Base-by-base conservation (phyloP, 352 stramenopile species). In the Hyaloperonospora brassicae region DNA sequence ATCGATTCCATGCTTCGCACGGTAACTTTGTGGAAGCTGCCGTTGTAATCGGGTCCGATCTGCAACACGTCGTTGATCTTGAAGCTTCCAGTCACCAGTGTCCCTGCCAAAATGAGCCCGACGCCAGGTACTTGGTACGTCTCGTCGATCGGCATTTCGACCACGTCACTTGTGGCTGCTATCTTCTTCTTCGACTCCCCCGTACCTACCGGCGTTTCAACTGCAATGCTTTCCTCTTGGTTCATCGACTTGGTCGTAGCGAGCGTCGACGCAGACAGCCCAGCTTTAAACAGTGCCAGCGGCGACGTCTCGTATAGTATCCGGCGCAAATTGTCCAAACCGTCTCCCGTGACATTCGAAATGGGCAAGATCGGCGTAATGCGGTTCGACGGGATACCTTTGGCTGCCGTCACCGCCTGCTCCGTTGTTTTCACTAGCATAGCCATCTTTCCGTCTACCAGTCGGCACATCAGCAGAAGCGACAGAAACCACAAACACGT, bases 261-360 rank as follows among this genome's bases (percentile, higher is more conserved):
- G 2, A 89, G 60, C 10, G 79, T 81, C 41, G 78, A 73, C 1
- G 64, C 69, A 17, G 79, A 73, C 14, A 93, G 36, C n/a, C 68
- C 80, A 31, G 74, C 75, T 55, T 87, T 87, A 65, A 89, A 88
- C 44, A 91, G 58, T 24, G 81, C 81, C 5, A 64, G 64, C 2
- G 81, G 82, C 44, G 76, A 91, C 48, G 76, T 79, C 38, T 72
- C 76, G 57, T 54, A 87, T 49, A 86, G 76, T 66, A 89, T 86
- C 50, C 76, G 76, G 21, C 78, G 71, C 27, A 93, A 47, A 48
- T 93, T 93, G 10, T 73, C 68, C 41, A 93, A 62, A 0, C 95
- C 95, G 52, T 98, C 86, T 21, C 97, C 97, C 10, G 95, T 98
- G 9, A 99, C 97, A 73, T 97, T 98, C 2, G 95, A 98, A 34